Evolutionary conservation across 2,329 filamentous ascomycete species (phyloP), one percentile per base, ranked within the genome.

Genomic region (Colletotrichum sp.): DNA sequence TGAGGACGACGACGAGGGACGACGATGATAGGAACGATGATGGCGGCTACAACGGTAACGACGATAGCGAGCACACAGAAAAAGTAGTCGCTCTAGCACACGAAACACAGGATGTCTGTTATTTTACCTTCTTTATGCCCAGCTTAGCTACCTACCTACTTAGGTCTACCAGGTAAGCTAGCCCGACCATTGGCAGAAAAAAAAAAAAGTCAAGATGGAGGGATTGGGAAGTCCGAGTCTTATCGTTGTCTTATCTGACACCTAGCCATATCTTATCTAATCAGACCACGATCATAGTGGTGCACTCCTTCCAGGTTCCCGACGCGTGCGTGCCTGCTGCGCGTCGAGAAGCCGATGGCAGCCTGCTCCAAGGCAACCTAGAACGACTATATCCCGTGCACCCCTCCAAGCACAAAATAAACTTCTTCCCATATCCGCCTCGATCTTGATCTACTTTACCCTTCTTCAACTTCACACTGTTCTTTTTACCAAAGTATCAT

Each of bases 251-350:
- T 26, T 18, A 60, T 32, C 57, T 6, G 30, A 21, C 6, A 15
- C 18, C 1, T 2, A 3, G 6, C 58, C 21, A 5, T 38, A n/a
- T 28, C 34, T 64, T 64, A 64, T 64, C 61, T 64, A 26, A 64
- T 43, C 32, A 64, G 12, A 32, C n/a, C n/a, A 32, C 68, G 58
- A 60, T 60, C 64, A 36, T 12, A 68, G 65, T 68, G 71, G 71
- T 68, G 71, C 72, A 60, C 58, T 16, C 36, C 71, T 71, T 74
- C 72, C 66, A 74, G 34, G 38, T 48, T 26, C 57, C 38, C 16
- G 28, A 48, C 72, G 67, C 67, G 72, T 71, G 58, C 13, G 21
- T 48, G 28, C 26, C 15, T 32, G 32, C 58, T 57, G 55, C 55
- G 28, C n/a, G 13, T 24, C 55, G 10, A 24, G 21, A 26, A n/a